Conservation (phyloP, 345 rosid species). For the Cardamine chenopodiifolia region DNA sequence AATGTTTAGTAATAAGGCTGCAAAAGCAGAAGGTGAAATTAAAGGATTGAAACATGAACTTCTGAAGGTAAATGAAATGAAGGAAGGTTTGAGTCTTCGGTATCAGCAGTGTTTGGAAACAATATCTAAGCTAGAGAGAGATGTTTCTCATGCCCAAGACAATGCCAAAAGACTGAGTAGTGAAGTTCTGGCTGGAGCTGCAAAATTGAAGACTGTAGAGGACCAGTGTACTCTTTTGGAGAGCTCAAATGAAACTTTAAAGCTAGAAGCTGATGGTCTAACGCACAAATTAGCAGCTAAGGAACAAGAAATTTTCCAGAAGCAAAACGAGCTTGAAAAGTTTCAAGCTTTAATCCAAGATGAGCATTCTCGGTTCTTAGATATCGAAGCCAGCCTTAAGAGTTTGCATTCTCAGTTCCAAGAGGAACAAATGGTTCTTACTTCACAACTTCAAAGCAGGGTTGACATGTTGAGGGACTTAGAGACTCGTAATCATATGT, state of each 20-base stretch:
- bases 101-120: slow-evolving; percentile 71
- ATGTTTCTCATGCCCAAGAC: slow-evolving; percentile 56
- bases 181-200: slow-evolving; percentile 61
- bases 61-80: slow-evolving; percentile 62
- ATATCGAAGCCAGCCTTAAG: slow-evolving; percentile 64
- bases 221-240: slow-evolving; percentile 63
- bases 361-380: slow-evolving; percentile 63
- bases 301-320: slow-evolving; percentile 70
- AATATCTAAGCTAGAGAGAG: slow-evolving; percentile 65
- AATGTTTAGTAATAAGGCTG: slow-evolving; percentile 52
- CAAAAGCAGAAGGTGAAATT: slow-evolving; percentile 64
- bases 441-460: slow-evolving; percentile 64
- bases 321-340: slow-evolving; percentile 65
- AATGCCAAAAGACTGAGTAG: slow-evolving; percentile 58
- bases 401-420: slow-evolving; percentile 56
- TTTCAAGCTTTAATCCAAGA: slow-evolving; percentile 57
- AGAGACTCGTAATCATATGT: slow-evolving; percentile 51
- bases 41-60: slow-evolving; percentile 59
- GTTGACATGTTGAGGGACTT: slow-evolving; percentile 58
- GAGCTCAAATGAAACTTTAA: slow-evolving; percentile 66
- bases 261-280: slow-evolving; percentile 64
- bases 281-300: slow-evolving; percentile 60
- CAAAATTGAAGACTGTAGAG: slow-evolving; percentile 56
- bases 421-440: slow-evolving; percentile 67
- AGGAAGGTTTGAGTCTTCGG: slow-evolving; percentile 53